Evolutionary conservation across 2,329 filamentous ascomycete species (phyloP), one percentile per base, ranked within the genome.

Genomic region (Neoscytalidium dimidiatum): DNA sequence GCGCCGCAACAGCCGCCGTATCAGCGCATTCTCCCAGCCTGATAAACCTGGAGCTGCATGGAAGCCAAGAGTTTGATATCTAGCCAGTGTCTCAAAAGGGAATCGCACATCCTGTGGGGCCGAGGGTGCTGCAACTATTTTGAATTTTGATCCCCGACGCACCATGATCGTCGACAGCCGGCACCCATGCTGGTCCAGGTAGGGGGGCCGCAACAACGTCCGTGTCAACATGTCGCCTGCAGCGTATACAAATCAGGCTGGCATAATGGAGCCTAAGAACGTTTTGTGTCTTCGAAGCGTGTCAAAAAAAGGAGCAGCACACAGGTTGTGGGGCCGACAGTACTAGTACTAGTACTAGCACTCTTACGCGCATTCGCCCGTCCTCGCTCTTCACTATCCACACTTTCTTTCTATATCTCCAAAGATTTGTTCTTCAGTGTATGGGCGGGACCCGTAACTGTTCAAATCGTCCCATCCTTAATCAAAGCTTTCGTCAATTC

Each of bases 201-300:
- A 60, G 17, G 56, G 56, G n/a, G 41, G 38, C 9, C 56, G 38
- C 56, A 44, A 60, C 56, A 26, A 35, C 56, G 28, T 44, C 33
- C 29, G 56, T 60, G 28, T 60, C 56, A 60, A 60, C 41, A 13
- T 17, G 17, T n/a, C 13, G 53, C 23, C 21, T 44, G 53, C 53
- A 60, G n/a, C 44, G 41, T 14, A 28, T 19, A 46, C 38, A 46
- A 29, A 21, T 58, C 56, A 58, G 56, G 56, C 56, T 38, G 28
- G 38, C 56, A 58, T 46, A 44, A 46, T 33, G 26, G 38, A 58
- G 23, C 21, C 8, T 33, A 29, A 58, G 35, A 60, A 35, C 38
- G 53, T 58, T 58, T 58, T 17, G 53, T 19, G 33, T 57, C 52
- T 23, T 57, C 35, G 33, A 57, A 23, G 53, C 41, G 56, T 60